phyloP scores from a whole-genome alignment of 805 yeast genomes.

The Kodamaea leandrae region DNA sequence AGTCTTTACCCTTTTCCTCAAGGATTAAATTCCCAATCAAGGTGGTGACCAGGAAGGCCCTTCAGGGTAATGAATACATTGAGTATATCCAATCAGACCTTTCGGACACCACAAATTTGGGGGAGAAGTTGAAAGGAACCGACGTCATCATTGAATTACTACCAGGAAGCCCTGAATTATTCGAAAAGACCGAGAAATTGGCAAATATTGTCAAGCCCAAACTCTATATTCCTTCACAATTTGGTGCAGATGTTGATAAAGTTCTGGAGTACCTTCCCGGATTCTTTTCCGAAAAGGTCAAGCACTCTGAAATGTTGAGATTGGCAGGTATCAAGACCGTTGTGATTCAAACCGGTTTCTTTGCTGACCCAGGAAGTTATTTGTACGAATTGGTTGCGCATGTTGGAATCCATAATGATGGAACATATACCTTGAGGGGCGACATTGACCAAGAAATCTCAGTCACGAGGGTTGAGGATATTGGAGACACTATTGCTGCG shows the following conservation, averaged over 20 bases:
- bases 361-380: constrained; percentile 34
- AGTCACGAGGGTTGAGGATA: constrained; percentile 28
- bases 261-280: constrained; percentile 30
- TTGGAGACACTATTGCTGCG: constrained; percentile 18
- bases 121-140: constrained; percentile 42
- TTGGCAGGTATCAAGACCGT: constrained; percentile 47
- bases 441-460: constrained; percentile 36
- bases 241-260: constrained; percentile 47
- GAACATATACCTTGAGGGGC: constrained; percentile 39
- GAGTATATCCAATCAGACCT: constrained; percentile 38
- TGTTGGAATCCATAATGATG: constrained; percentile 38
- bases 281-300: constrained; percentile 29
- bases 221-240: constrained; percentile 58
- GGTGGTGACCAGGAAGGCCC: constrained; percentile 46
- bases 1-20: constrained; percentile 40
- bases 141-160: constrained; percentile 52
- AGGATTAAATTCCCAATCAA: constrained; percentile 48
- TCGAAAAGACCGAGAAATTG: constrained; percentile 34
- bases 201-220: constrained; percentile 44
- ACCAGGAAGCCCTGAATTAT: constrained; percentile 29
- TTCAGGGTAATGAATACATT: constrained; percentile 30
- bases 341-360: constrained; percentile 41
- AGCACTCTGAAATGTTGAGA: constrained; percentile 40
- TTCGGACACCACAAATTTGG: constrained; percentile 21
- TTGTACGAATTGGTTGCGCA: constrained; percentile 33